Percentiles rank a stretch among this genome's conserved stretches.
Evolutionary conservation across 106 monocot genomes (phyloP).

Genomic region (Dendrobium huoshanense): DNA sequence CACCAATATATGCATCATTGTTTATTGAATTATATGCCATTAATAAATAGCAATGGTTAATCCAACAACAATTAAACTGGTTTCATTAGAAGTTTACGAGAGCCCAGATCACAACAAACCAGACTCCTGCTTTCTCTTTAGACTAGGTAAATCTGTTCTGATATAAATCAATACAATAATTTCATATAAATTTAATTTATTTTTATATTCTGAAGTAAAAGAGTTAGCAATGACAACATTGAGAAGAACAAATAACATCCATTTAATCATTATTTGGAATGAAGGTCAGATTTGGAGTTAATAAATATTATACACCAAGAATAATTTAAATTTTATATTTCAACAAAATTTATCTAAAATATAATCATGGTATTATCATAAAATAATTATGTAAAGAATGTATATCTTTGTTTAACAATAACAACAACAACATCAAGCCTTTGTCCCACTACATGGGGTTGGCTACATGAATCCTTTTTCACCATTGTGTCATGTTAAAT

Average conservation of each 20-base stretch:
- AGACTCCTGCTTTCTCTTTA: conserved; percentile 29
- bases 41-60: conserved; percentile 21
- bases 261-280: neutral
- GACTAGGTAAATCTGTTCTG: neutral
- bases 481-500: no score
- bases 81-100: conserved; percentile 32
- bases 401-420: no score
- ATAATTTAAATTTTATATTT: no score
- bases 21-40: conserved; percentile 34
- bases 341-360: no score
- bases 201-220: neutral
- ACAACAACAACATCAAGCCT: no score
- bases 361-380: no score
- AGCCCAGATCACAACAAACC: conserved; percentile 6
- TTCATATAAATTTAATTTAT: neutral
- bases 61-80: conserved; percentile 28
- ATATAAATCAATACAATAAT: neutral
- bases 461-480: no score
- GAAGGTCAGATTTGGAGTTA: neutral
- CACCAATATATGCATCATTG: neutral
- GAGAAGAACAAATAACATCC: neutral
- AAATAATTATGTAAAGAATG: neutral
- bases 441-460: no score
- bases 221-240: neutral
- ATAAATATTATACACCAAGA: neutral